Base-by-base conservation (phyloP, 331 rosid species). In the Erythrophleum ivorense region DNA sequence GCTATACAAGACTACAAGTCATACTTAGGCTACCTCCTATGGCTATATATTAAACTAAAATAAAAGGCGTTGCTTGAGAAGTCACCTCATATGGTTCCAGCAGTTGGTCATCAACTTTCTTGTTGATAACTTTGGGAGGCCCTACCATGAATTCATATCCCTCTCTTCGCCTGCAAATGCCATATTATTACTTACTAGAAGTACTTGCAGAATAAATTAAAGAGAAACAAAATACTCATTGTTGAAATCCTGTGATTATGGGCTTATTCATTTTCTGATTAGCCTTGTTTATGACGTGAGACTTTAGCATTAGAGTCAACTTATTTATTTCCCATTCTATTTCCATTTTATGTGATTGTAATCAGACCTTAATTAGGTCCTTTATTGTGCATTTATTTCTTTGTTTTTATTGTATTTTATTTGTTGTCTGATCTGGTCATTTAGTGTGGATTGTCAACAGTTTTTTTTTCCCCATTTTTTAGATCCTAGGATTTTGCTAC, bases 121-220 rank as follows among this genome's bases (percentile, higher is more conserved):
- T 96, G 92, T 92, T 93, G 76, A 96, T 96, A 75, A 96, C 99
- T 85, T 92, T 93, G 80, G 99, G 99, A 79, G 99, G 99, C 69
- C 99, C 99, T 78, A 96, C 99, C 98, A 93, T 96, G 87, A 96
- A 96, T 78, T 96, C 99, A 85, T 76, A 96, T 45, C 99, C 99
- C 88, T 95, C 99, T 86, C 98, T 90, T 83, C 99, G 92, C 99
- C 99, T 95, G 79, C 55, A 68, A 49, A 85, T 84, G 85, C 81
- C 77, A 74, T 54, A 75, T 84, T 80, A 76, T 50, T 76, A 46
- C 13, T 46, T 7, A 43, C 9, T 43, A 77, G 48, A 77, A 8
- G 21, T 31, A 50, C 48, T 76, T 53, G 40, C 34, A 76, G 48
- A 73, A 62, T 52, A 57, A 67, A 76, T 15, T 67, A 34, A 68